Percentiles rank a stretch among this genome's conserved stretches.
These are phyloP conservation scores for Dioscorea alata DNA, from an alignment of 106 monocot genomes.

Conservation along the genomic window DNA sequence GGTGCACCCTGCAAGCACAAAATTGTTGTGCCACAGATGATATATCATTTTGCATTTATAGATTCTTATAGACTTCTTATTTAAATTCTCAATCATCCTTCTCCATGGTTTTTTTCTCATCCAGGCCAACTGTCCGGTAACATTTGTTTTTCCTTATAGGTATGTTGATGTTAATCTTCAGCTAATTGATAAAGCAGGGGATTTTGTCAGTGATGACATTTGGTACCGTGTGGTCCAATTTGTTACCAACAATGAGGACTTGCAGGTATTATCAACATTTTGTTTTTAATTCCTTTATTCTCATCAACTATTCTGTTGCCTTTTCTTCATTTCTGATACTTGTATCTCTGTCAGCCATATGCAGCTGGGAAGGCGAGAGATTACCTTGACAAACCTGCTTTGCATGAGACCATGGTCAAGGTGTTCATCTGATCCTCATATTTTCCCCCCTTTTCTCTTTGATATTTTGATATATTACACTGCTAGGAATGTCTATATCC, in stretches of 20 bases:
- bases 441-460: not conserved
- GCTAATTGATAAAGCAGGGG: slow-evolving; percentile 97
- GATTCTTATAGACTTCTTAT: no score
- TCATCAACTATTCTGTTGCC: not conserved
- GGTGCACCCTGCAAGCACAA: no score
- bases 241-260: slow-evolving; percentile 98
- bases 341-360: slow-evolving; percentile 61
- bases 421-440: slow-evolving; percentile 28
- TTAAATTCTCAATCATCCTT: not conserved
- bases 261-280: slow-evolving; percentile 48
- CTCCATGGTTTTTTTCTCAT: not conserved
- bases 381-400: slow-evolving; percentile 40
- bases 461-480: no score
- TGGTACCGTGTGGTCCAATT: slow-evolving; percentile 99
- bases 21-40: no score
- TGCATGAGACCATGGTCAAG: slow-evolving; percentile 67
- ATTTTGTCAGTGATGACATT: slow-evolving; percentile 99
- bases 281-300: no score
- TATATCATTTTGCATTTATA: no score
- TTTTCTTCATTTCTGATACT: not conserved
- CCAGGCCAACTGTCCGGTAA: not conserved
- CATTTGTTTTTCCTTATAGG: slow-evolving; percentile 34
- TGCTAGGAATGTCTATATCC: no score
- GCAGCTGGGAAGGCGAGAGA: slow-evolving; percentile 56
- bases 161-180: slow-evolving; percentile 99